Percentiles rank a stretch among this genome's conserved stretches.
phyloP scores from a whole-genome alignment of 2,329 filamentous ascomycete species.

The Nakataea oryzae region DNA sequence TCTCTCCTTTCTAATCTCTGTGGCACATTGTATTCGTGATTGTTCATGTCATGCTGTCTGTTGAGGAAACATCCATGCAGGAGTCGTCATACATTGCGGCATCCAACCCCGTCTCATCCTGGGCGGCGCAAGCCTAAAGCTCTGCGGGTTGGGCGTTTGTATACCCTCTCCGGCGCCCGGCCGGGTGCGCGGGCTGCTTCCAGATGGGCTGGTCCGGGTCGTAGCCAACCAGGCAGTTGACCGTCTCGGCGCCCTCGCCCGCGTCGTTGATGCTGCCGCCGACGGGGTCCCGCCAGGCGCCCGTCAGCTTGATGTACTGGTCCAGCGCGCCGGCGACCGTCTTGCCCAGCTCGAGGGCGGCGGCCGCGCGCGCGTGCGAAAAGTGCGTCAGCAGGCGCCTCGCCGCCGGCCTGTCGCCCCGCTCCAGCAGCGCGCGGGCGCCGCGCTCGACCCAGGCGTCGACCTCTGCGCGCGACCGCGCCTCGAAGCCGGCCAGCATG shows the following conservation, averaged over 20 bases:
- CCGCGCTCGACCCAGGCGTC: background rate
- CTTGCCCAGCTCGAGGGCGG: background rate
- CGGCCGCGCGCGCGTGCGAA: background rate
- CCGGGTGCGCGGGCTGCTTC: background rate
- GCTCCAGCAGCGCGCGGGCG: background rate
- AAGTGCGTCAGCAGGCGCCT: background rate
- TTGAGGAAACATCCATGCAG: background rate
- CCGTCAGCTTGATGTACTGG: background rate
- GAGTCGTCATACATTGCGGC: background rate
- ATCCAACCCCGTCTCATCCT: background rate
- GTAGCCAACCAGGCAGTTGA: conserved; percentile 1
- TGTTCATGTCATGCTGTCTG: no score
- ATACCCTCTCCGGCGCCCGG: background rate
- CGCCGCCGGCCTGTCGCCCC: background rate
- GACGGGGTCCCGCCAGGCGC: background rate
- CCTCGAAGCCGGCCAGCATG: conserved; percentile 1
- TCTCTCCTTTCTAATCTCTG: background rate
- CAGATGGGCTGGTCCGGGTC: background rate
- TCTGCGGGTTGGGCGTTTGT: background rate
- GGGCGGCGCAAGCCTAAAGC: no score
- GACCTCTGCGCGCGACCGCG: background rate
- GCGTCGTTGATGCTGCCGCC: conserved; percentile 1
- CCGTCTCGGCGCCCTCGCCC: background rate
- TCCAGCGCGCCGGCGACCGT: background rate
- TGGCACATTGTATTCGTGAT: no score